Evolutionary conservation across 2,329 filamentous ascomycete genomes (phyloP).

Genomic region (Colletotrichum tropicicola): DNA sequence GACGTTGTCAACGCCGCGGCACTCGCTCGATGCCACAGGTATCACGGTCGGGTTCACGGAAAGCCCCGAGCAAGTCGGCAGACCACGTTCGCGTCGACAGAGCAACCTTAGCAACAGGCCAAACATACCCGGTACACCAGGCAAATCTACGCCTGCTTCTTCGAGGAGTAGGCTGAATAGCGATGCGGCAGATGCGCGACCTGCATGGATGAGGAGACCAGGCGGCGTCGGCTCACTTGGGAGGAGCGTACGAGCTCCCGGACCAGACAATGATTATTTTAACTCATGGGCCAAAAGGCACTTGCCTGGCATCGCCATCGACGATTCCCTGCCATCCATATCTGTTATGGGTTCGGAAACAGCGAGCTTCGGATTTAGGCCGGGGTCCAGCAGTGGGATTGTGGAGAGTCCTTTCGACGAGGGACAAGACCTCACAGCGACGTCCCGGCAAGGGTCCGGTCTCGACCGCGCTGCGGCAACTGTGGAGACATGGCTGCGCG

Average conservation of each 20-base stretch:
- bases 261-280: conserved; percentile 84
- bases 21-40: conserved; percentile 62
- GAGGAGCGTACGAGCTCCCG: conserved; percentile 75
- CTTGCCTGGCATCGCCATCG: conserved; percentile 79
- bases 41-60: conserved; percentile 5
- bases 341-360: conserved; percentile 70
- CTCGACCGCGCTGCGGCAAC: conserved; percentile 87
- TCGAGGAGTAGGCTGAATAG: conserved; percentile 48
- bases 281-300: conserved; percentile 88
- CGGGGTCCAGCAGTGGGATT: conserved; percentile 48
- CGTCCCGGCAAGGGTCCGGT: conserved; percentile 58
- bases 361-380: conserved; percentile 64
- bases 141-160: conserved; percentile 42
- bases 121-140: conserved; percentile 35
- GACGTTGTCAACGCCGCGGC: conserved; percentile 71
- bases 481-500: conserved; percentile 90
- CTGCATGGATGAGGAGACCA: conserved; percentile 79
- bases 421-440: conserved; percentile 50
- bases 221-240: conserved; percentile 88
- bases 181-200: conserved; percentile 48
- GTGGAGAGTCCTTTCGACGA: conserved; percentile 62
- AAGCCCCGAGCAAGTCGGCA: conserved; percentile 23
- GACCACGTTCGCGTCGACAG: conserved; percentile 49
- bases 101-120: conserved; percentile 50
- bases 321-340: conserved; percentile 71